A percentile compares a stretch with the other conserved stretches of the same genome.
These are phyloP conservation scores for Solanum etuberosum DNA, from an alignment of 257 asterid species.

Conservation along the genomic window DNA sequence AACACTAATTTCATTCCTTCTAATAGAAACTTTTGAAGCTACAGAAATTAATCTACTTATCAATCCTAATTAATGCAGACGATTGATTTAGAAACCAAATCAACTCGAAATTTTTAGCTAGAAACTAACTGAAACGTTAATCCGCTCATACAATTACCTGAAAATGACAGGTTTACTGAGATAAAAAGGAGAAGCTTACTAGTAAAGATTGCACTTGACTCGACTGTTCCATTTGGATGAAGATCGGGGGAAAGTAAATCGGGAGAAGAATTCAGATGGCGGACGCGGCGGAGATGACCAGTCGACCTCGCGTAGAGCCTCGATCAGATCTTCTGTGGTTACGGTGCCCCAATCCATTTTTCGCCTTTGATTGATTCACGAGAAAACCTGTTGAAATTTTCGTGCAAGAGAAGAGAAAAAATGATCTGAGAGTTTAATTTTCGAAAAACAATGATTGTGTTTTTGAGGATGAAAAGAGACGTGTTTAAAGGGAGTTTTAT, in stretches of 20 bases:
- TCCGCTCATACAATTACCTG: background rate
- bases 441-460: background rate
- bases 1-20: background rate
- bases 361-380: background rate
- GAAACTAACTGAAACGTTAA: background rate
- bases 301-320: slow-evolving; percentile 88
- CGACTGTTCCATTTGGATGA: slow-evolving; percentile 87
- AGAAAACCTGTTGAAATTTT: background rate
- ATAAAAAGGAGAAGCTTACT: slow-evolving; percentile 9
- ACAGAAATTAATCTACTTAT: background rate
- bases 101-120: background rate
- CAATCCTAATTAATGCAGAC: background rate
- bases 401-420: background rate
- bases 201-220: slow-evolving; percentile 95
- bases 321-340: slow-evolving; percentile 81
- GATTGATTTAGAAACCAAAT: background rate
- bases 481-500: background rate
- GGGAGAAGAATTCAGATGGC: slow-evolving; percentile 62
- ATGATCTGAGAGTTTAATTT: background rate
- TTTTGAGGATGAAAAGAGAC: background rate
- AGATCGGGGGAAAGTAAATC: slow-evolving; percentile 81
- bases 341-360: slow-evolving; percentile 91
- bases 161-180: background rate
- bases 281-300: slow-evolving; percentile 98
- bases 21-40: background rate